Base-by-base conservation (phyloP, 495 filamentous ascomycete genomes). In the Parathielavia appendiculata region DNA sequence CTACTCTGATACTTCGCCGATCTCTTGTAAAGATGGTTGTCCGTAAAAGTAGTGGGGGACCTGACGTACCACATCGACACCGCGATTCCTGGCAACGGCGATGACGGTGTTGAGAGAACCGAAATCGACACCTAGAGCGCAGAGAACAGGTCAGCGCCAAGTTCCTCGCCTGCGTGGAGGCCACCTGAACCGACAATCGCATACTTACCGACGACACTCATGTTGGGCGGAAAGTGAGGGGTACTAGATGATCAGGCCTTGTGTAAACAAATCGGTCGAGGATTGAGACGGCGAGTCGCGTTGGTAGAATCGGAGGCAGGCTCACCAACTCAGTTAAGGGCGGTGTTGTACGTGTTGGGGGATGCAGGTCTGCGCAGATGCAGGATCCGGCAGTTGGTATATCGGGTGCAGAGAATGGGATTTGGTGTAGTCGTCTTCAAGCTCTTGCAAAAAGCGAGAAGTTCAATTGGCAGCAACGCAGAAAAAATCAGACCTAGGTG, bases 51-150 rank as follows among this genome's bases (percentile, higher is more conserved):
- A 46, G 39, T 36, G 23, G 60, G 62, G 59, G 39, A 50, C 19
- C 49, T 60, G 64, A 95, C 91, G 67, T 85, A 97, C 92, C 74
- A 99, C 95, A 81, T 99, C 93, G 72, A 98, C 95, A 80, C 93
- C 93, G 69, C 95, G 88, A 73, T 97, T 97, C 70, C 92, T 81
- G 63, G 93, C 92, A 73, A 97, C 93, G 70, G 93, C 95, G 74
- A 97, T 88, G 69, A 95, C 92, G 63, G 92, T 96, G 80, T 95
- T 96, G 68, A 95, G 88, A 32, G 91, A 89, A 77, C 93, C 93
- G 76, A 99, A 87, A 84, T 99, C 93, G 68, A 96, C 85, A 70
- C 93, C 91, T 79, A 48, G 30, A 53, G 9, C 38, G 39, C 34
- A 47, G 22, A 41, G 41, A 30, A 11, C 60, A 26, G 36, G 59